These are phyloP conservation scores for Neofusicoccum sp. DNA, from an alignment of 2,329 filamentous ascomycete species.

Conservation along the genomic window DNA sequence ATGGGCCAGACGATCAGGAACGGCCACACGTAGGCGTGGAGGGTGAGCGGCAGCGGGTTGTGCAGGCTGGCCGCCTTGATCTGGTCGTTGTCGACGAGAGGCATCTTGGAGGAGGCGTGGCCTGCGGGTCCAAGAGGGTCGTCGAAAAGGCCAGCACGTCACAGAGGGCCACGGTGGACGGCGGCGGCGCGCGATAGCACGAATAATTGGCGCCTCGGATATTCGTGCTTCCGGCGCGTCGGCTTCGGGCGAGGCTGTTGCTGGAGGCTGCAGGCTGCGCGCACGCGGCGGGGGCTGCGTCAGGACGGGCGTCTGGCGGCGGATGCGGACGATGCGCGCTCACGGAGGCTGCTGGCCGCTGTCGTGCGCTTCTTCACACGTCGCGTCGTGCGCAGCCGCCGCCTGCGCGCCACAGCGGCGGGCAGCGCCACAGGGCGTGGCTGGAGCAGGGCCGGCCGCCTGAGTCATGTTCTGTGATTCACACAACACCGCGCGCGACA, in stretches of 20 bases:
- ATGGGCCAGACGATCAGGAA: slow-evolving; percentile 89
- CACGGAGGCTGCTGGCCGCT: too few species aligned
- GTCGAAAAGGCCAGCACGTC: slow-evolving; percentile 14
- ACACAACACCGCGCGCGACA: slow-evolving; percentile 4
- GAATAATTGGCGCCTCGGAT: background rate
- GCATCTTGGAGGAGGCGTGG: slow-evolving; percentile 34
- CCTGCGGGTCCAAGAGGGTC: slow-evolving; percentile 11
- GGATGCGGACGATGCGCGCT: too few species aligned
- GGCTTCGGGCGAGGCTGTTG: background rate
- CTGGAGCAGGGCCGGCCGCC: background rate
- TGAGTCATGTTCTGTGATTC: slow-evolving; percentile 16
- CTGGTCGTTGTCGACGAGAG: slow-evolving; percentile 87
- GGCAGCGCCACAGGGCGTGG: background rate
- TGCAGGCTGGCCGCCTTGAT: slow-evolving; percentile 86
- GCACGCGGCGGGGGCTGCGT: too few species aligned
- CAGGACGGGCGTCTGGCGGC: too few species aligned
- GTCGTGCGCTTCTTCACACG: too few species aligned
- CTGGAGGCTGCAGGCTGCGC: too few species aligned
- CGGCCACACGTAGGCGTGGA: slow-evolving; percentile 91
- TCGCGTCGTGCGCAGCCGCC: too few species aligned
- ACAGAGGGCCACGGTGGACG: slow-evolving; percentile 2
- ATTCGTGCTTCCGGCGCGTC: slow-evolving; percentile 10
- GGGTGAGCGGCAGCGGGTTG: slow-evolving; percentile 74
- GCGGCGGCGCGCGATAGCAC: background rate
- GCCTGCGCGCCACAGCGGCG: background rate